phyloP scores from a whole-genome alignment of 2,329 filamentous ascomycete species.

The Xylaria sp. region DNA sequence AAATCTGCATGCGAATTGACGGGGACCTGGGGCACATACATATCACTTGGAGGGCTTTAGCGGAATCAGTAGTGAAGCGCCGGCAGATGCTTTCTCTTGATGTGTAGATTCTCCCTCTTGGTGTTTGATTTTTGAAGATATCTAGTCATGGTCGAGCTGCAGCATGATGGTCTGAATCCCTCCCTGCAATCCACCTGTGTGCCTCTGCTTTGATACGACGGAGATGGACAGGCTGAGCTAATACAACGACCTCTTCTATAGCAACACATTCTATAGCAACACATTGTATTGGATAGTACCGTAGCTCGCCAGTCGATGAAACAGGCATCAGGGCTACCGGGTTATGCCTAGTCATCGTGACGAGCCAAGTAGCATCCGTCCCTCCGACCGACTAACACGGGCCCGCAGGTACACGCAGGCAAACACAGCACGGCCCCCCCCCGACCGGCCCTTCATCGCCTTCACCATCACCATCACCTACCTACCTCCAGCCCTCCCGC shows the following conservation, averaged over 20 bases:
- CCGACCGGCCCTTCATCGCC: background rate
- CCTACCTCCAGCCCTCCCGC: constrained; percentile 49
- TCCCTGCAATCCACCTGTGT: background rate
- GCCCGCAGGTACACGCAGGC: no score
- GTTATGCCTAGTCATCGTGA: background rate
- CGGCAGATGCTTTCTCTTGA: background rate
- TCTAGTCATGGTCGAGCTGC: background rate
- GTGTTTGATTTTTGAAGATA: background rate
- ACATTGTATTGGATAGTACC: background rate
- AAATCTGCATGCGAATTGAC: no score
- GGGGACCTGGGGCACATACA: no score
- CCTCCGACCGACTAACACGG: no score
- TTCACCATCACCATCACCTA: constrained; percentile 16
- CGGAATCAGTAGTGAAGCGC: no score
- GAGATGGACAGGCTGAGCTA: background rate
- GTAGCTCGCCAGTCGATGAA: background rate
- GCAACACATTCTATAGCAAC: background rate
- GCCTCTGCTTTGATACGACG: background rate
- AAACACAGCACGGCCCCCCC: no score
- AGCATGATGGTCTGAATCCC: background rate
- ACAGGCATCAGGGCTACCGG: background rate
- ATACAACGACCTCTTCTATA: background rate
- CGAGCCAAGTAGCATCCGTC: no score
- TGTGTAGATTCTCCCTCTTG: background rate
- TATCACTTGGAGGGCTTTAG: no score